Evolutionary conservation across 106 monocot genomes (phyloP).

Genomic region (Dendrobium catenatum): DNA sequence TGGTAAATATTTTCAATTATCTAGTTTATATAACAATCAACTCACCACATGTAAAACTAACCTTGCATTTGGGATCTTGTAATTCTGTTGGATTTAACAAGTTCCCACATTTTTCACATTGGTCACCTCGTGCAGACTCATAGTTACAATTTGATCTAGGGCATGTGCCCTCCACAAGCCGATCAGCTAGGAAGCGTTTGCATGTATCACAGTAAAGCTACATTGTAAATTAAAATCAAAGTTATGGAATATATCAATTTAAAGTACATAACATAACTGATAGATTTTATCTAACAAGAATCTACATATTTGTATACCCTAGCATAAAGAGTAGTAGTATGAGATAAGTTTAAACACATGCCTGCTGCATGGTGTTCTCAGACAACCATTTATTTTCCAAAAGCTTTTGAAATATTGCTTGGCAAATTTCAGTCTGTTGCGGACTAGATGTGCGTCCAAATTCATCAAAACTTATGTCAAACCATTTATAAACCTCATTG

Average conservation of each 20-base stretch:
- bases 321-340: background rate
- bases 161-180: constrained; percentile 90
- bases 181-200: constrained; percentile 76
- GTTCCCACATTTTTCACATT: constrained; percentile 94
- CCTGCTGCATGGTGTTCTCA: constrained; percentile 92
- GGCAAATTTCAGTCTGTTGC: constrained; percentile 86
- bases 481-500: constrained; percentile 83
- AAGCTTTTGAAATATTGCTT: constrained; percentile 75
- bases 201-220: constrained; percentile 93
- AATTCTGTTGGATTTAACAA: constrained; percentile 86
- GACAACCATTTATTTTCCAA: constrained; percentile 77
- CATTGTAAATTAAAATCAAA: constrained; percentile 10
- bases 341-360: constrained; percentile 6
- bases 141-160: constrained; percentile 69
- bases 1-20: background rate
- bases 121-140: constrained; percentile 82
- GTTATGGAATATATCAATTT: background rate
- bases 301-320: background rate
- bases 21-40: background rate
- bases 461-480: constrained; percentile 82
- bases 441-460: constrained; percentile 90
- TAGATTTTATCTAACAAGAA: background rate
- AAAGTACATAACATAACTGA: background rate
- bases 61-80: constrained; percentile 92
- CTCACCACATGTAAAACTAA: constrained; percentile 11